Base-by-base conservation (phyloP, 768 basidiomycete genomes). In the Megacollybia marginata region DNA sequence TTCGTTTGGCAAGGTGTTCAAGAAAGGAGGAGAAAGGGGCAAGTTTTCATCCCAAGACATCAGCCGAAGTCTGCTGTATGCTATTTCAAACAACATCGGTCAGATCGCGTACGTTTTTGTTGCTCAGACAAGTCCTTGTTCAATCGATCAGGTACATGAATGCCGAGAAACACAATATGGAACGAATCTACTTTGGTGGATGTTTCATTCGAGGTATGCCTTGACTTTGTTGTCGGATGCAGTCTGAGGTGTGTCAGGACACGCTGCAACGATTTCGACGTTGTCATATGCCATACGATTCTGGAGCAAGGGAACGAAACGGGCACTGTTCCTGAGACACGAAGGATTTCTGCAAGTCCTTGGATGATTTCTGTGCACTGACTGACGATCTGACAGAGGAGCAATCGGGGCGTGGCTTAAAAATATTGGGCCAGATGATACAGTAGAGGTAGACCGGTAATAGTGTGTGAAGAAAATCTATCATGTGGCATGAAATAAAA, bases 241-340 rank as follows among this genome's bases (percentile, higher is more conserved):
- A 51, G 19, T 16, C 48, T 62, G 18, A 55, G 40, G 51, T 50
- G 47, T 50, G 50, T 52, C 64, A 95, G 93, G 96, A 15, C 96
- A 98, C 62, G 87, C 95, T 42, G 90, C 94, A 33, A 99, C 96
- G 31, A 94, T 99, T 61, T 87, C 92, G 15, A 98, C 96, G 15
- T 74, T 98, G 47, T 98, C 96, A 18, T 99, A 99, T 68, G 96
- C 96, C 18, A 98, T 99, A 67, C 84, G 96, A 15, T 99, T 98
- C 72, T 99, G 96, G 96, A 94, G 92, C 59, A 95, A 94, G 64
- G 96, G 96, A 0, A 94, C 85, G 32, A 98, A 97, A 67, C 82
- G 92, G 36, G 96, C 96, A 38, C 73, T 97, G 56, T 99, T 99
- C 74, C 74, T 99, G 54, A 82, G 96, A 52, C 96, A 99, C 59